These are phyloP conservation scores for Nemania sp. DNA, from an alignment of 2,329 filamentous ascomycete genomes.

Conservation along the genomic window DNA sequence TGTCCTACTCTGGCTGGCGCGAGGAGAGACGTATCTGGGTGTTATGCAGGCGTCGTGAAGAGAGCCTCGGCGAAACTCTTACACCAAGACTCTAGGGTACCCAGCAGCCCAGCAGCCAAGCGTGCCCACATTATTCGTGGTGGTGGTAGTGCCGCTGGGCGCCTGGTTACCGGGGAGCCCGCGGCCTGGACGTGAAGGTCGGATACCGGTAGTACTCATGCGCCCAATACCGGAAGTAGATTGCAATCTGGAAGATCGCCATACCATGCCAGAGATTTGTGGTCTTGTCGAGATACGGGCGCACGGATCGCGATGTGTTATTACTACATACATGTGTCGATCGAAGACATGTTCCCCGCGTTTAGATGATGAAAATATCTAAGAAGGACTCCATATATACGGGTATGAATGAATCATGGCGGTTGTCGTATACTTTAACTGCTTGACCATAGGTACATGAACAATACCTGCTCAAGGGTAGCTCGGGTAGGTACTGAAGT, in stretches of 20 bases:
- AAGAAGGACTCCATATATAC: too few species aligned
- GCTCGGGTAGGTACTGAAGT: too few species aligned
- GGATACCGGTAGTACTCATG: not conserved
- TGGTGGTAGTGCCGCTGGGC: not conserved
- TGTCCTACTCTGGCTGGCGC: not conserved
- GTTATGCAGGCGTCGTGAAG: slow-evolving; percentile 28
- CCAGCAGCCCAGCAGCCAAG: too few species aligned
- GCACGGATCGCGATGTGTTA: not conserved
- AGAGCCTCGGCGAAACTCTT: not conserved
- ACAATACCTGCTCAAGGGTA: too few species aligned
- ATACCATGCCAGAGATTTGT: not conserved
- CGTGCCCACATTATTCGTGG: not conserved
- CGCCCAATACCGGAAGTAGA: not conserved
- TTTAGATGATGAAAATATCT: not conserved
- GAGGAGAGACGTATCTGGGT: not conserved
- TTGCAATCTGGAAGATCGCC: not conserved
- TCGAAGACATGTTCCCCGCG: not conserved
- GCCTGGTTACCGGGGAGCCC: slow-evolving; percentile 13
- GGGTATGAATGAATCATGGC: too few species aligned
- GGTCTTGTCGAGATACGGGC: not conserved
- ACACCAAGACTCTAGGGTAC: not conserved
- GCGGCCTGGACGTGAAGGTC: slow-evolving; percentile 11
- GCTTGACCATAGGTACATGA: too few species aligned
- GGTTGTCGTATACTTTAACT: too few species aligned
- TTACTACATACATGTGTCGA: not conserved